Conservation (phyloP, 2,329 filamentous ascomycete species). For the Cladosporium phlei region DNA sequence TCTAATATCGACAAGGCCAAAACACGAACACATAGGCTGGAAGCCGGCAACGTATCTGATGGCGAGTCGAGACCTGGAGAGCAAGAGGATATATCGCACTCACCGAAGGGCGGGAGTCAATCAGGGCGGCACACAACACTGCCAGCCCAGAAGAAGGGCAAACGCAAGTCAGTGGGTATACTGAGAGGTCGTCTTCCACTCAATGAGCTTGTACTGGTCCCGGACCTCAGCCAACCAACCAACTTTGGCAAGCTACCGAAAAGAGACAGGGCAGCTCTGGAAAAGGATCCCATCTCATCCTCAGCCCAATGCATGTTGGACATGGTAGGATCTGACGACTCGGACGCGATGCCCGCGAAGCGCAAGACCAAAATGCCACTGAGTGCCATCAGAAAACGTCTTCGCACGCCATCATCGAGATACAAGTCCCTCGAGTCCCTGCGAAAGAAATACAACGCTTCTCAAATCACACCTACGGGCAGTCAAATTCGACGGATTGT, state of each 20-base stretch:
- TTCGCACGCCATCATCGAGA: constrained; percentile 19
- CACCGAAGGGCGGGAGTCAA: too few species aligned
- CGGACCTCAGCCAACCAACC: neutral
- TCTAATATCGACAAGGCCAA: neutral
- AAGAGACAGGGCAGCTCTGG: neutral
- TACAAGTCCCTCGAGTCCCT: constrained; percentile 19
- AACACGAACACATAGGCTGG: neutral
- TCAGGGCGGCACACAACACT: too few species aligned
- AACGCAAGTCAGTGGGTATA: neutral
- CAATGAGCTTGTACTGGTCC: constrained; percentile 21
- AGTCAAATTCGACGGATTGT: neutral
- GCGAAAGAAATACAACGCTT: constrained; percentile 14
- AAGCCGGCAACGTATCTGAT: neutral
- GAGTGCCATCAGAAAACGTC: constrained; percentile 21
- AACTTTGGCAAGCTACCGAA: neutral
- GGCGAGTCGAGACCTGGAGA: neutral
- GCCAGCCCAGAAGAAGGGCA: neutral
- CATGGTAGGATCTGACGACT: neutral
- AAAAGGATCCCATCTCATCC: neutral
- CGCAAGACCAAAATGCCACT: constrained; percentile 16
- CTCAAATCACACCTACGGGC: neutral
- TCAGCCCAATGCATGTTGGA: neutral
- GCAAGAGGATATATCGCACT: neutral
- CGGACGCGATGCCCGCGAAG: neutral
- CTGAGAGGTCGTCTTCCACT: constrained; percentile 14